A percentile compares a stretch with the other conserved stretches of the same genome.
phyloP scores from a whole-genome alignment of 2,329 filamentous ascomycete species.

The Xylariaceae sp. region DNA sequence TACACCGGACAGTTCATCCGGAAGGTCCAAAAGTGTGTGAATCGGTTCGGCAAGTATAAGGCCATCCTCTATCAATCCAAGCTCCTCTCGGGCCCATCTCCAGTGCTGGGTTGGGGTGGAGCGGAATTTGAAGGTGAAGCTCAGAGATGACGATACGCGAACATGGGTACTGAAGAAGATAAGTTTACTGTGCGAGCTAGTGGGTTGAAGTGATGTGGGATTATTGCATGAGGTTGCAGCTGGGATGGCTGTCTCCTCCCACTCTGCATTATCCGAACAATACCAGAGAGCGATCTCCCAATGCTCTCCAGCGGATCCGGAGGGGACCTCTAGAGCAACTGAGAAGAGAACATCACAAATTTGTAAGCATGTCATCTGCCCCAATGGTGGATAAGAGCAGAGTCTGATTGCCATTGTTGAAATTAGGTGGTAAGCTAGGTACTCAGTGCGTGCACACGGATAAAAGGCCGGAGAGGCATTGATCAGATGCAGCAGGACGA shows the following conservation, averaged over 20 bases:
- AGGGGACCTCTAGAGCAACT: constrained; percentile 64
- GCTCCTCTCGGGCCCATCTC: constrained; percentile 67
- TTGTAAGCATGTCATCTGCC: constrained; percentile 63
- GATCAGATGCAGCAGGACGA: too few relatives aligned
- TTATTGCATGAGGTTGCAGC: constrained; percentile 14
- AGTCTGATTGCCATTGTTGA: too few relatives aligned
- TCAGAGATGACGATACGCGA: constrained; percentile 44
- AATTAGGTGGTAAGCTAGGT: too few relatives aligned
- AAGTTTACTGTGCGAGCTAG: constrained; percentile 31
- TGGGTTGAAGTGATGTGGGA: constrained; percentile 52
- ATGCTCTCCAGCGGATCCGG: constrained; percentile 46
- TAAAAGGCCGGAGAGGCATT: too few relatives aligned
- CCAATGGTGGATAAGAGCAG: constrained; percentile 65
- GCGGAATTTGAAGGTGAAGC: constrained; percentile 71
- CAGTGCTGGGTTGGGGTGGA: constrained; percentile 50
- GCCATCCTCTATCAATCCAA: constrained; percentile 61
- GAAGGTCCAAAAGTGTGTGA: constrained; percentile 21
- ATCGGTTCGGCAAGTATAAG: constrained; percentile 49
- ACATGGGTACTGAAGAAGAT: constrained; percentile 55
- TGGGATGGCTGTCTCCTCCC: constrained; percentile 47
- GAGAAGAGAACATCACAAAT: constrained; percentile 54
- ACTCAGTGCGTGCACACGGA: too few relatives aligned
- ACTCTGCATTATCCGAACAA: constrained; percentile 49
- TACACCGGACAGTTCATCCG: constrained; percentile 46
- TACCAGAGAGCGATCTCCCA: constrained; percentile 80